Evolutionary conservation across 306 rosid species (phyloP).

Genomic region (Lagenaria siceraria): DNA sequence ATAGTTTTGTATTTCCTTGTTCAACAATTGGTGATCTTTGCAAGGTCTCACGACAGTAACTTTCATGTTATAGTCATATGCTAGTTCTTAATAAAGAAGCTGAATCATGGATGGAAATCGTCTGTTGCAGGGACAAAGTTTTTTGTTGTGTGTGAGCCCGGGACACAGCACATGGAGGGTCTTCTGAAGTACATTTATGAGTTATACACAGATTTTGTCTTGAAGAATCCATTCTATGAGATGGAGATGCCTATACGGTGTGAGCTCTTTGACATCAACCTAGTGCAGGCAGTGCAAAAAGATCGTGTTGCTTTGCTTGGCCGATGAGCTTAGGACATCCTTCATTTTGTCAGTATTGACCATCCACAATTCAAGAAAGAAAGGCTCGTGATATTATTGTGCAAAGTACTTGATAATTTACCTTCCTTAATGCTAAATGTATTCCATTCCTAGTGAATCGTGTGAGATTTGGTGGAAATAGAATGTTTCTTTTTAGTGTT

Average conservation of each 20-base stretch:
- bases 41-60: not conserved
- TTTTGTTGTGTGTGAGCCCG: constrained; percentile 80
- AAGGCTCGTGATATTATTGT: not conserved
- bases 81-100: not conserved
- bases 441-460: not conserved
- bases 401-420: not conserved
- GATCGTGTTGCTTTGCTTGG: constrained; percentile 73
- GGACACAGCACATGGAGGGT: constrained; percentile 67
- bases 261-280: constrained; percentile 78
- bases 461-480: not conserved
- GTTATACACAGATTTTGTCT: constrained; percentile 69
- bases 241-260: constrained; percentile 98
- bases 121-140: constrained; percentile 63
- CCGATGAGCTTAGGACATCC: constrained; percentile 24
- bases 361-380: not conserved
- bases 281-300: constrained; percentile 66
- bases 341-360: not conserved
- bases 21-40: not conserved
- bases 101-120: not conserved
- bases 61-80: not conserved
- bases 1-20: not conserved
- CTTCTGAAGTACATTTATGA: constrained; percentile 65
- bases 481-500: not conserved
- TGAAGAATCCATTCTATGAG: constrained; percentile 96
- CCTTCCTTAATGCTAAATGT: not conserved